Percentiles rank a stretch among this genome's conserved stretches.
phyloP scores from a whole-genome alignment of 805 yeast genomes.

The Saccharomycopsis selenospora region DNA sequence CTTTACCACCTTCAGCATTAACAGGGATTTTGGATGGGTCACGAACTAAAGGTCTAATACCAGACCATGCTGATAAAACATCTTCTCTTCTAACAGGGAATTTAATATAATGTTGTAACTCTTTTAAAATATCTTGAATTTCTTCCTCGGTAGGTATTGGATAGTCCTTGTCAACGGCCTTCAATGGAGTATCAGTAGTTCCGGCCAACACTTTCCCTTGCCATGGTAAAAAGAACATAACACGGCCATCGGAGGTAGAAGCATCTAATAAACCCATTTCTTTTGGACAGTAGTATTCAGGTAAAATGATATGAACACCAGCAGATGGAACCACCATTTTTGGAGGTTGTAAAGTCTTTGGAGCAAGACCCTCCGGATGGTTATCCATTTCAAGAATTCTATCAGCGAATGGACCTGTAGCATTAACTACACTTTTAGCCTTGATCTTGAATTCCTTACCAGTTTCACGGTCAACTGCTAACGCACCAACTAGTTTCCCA shows the following conservation, averaged over 20 bases:
- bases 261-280: slow-evolving; percentile 88
- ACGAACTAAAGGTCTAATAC: slow-evolving; percentile 89
- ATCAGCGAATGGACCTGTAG: slow-evolving; percentile 93
- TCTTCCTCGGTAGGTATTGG: slow-evolving; percentile 87
- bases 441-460: slow-evolving; percentile 53
- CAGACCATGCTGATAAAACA: slow-evolving; percentile 93
- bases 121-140: slow-evolving; percentile 77
- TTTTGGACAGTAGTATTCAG: slow-evolving; percentile 85
- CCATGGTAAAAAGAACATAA: slow-evolving; percentile 96
- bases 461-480: slow-evolving; percentile 65
- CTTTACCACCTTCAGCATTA: slow-evolving; percentile 26
- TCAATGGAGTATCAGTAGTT: slow-evolving; percentile 87
- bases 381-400: slow-evolving; percentile 79
- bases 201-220: slow-evolving; percentile 96
- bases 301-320: slow-evolving; percentile 89
- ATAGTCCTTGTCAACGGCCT: slow-evolving; percentile 51
- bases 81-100: slow-evolving; percentile 86
- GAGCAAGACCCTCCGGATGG: slow-evolving; percentile 57
- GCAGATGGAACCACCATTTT: slow-evolving; percentile 89
- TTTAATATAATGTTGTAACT: slow-evolving; percentile 82
- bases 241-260: slow-evolving; percentile 89
- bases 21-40: slow-evolving; percentile 49
- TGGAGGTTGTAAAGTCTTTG: slow-evolving; percentile 43
- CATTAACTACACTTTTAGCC: slow-evolving; percentile 76
- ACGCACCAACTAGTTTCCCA: slow-evolving; percentile 63